Evolutionary conservation across 257 asterid species (phyloP).

Genomic region (Solanum raphanifolium): DNA sequence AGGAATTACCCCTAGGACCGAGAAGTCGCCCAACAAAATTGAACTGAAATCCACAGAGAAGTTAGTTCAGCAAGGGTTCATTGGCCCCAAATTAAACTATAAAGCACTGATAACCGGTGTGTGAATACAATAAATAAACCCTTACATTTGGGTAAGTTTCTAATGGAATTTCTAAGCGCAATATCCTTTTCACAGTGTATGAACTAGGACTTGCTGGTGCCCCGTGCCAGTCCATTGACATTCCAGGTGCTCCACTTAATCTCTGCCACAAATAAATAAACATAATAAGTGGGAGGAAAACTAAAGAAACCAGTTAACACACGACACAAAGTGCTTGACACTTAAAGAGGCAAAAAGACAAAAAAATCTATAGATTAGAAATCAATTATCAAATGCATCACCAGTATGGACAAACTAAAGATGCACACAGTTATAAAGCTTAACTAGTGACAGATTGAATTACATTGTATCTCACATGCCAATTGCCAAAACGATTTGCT

Average conservation of each 20-base stretch:
- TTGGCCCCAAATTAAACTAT: background rate
- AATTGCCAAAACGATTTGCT: background rate
- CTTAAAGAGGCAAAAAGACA: background rate
- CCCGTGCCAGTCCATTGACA: slow-evolving; percentile 99
- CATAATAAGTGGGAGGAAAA: background rate
- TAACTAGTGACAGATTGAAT: background rate
- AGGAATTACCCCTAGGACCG: slow-evolving; percentile 97
- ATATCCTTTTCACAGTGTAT: slow-evolving; percentile 69
- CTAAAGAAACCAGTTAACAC: background rate
- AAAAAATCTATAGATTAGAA: background rate
- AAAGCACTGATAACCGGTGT: background rate
- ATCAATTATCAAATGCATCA: background rate
- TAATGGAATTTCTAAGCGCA: slow-evolving; percentile 94
- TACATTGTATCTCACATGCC: background rate
- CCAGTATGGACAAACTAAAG: background rate
- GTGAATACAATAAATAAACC: background rate
- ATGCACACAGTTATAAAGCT: background rate
- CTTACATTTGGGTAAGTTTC: slow-evolving; percentile 86
- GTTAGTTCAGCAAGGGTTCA: background rate
- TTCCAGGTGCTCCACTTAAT: slow-evolving; percentile 72
- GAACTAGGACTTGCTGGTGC: slow-evolving; percentile 99
- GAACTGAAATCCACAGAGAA: slow-evolving; percentile 39
- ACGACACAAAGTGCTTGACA: background rate
- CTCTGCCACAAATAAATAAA: slow-evolving; percentile 38
- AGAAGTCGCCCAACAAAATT: slow-evolving; percentile 95